Conservation (phyloP, 345 rosid genomes). For the Abelmoschus esculentus region DNA sequence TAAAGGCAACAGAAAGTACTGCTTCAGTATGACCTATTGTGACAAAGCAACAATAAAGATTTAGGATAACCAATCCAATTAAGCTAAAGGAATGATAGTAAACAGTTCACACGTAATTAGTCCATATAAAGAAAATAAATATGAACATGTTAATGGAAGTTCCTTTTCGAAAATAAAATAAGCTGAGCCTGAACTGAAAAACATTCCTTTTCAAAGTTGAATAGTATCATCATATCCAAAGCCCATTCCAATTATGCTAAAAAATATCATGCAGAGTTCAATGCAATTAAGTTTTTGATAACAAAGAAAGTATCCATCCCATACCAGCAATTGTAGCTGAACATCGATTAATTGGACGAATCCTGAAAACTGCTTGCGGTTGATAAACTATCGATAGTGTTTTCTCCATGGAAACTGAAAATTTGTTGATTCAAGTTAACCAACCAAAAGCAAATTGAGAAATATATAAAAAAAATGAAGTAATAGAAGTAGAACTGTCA, state of each 20-base stretch:
- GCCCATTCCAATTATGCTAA: not conserved
- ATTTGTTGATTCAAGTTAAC: not conserved
- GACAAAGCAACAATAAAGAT: not conserved
- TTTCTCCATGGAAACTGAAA: constrained; percentile 93
- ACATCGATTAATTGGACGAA: constrained; percentile 81
- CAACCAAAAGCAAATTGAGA: not conserved
- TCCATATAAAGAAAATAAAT: constrained; percentile 2
- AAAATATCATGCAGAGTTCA: not conserved
- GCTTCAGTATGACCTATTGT: constrained; percentile 75
- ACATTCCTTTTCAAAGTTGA: not conserved
- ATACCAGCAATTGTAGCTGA: constrained; percentile 87
- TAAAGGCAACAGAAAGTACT: constrained; percentile 83
- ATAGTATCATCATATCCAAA: not conserved
- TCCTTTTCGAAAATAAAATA: not conserved
- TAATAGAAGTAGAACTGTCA: not conserved
- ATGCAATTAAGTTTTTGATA: not conserved
- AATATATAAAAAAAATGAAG: not conserved
- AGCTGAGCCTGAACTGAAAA: not conserved
- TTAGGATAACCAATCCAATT: constrained; percentile 4
- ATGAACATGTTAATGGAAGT: not conserved
- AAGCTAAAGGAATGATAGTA: not conserved
- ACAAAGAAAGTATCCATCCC: not conserved
- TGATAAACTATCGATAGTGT: constrained; percentile 85
- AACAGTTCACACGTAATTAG: not conserved
- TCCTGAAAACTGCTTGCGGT: constrained; percentile 89